These are phyloP conservation scores for Penicillium sp. DNA, from an alignment of 2,329 filamentous ascomycete species.

Conservation along the genomic window DNA sequence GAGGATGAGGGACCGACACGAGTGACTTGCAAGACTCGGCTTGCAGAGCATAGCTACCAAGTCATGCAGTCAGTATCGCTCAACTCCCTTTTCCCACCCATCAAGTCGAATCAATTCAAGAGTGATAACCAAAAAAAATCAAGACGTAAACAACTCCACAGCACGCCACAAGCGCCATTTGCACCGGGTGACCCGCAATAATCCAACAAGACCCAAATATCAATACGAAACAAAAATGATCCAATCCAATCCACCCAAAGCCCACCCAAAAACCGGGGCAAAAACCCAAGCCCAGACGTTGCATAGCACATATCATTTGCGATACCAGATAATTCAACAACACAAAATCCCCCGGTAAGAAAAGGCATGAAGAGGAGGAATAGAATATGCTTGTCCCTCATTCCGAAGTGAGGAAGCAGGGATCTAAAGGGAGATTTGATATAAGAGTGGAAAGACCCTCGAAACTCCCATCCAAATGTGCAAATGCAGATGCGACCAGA, in stretches of 20 bases:
- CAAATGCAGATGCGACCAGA: slow-evolving; percentile 28
- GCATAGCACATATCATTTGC: not conserved
- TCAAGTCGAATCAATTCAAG: slow-evolving; percentile 1
- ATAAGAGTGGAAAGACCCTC: slow-evolving; percentile 6
- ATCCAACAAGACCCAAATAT: slow-evolving; percentile 10
- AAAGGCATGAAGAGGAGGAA: not conserved
- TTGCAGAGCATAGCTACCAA: not conserved
- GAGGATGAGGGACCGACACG: not conserved
- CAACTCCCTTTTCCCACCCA: not conserved
- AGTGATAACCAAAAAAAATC: slow-evolving; percentile 8
- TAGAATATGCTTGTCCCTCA: not conserved
- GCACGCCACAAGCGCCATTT: slow-evolving; percentile 23
- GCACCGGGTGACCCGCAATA: slow-evolving; percentile 11
- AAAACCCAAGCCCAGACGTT: not conserved
- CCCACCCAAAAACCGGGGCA: not conserved
- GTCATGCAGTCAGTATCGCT: not conserved
- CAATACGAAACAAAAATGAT: not conserved
- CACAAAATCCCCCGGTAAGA: not conserved
- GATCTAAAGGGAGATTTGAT: slow-evolving; percentile 15
- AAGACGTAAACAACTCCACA: slow-evolving; percentile 15
- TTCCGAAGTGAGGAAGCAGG: slow-evolving; percentile 9
- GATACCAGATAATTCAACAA: not conserved
- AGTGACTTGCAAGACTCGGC: not conserved
- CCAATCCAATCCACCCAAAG: not conserved
- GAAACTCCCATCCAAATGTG: slow-evolving; percentile 16